Evolutionary conservation across 2,329 filamentous ascomycete species (phyloP).

Genomic region (Lecanoromycetidae sp.): DNA sequence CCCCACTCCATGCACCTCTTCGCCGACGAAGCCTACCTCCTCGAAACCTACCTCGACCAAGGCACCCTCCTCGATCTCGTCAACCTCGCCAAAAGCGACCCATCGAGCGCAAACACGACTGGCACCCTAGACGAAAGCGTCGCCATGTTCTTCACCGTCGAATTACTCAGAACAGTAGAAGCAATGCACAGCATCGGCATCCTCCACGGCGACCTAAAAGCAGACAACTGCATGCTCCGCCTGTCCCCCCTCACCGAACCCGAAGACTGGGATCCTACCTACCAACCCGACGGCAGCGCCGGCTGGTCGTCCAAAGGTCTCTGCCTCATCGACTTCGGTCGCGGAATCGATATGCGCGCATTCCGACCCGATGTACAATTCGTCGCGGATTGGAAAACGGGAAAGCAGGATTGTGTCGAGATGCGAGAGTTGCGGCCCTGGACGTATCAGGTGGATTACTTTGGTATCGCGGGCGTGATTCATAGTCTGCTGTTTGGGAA

Average conservation of each 20-base stretch:
- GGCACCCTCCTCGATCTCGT: constrained; percentile 91
- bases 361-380: constrained; percentile 72
- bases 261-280: constrained; percentile 48
- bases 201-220: constrained; percentile 87
- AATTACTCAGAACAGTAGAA: constrained; percentile 82
- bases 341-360: constrained; percentile 81
- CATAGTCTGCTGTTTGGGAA: constrained; percentile 86
- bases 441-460: constrained; percentile 97
- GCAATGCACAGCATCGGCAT: constrained; percentile 67
- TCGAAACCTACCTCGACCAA: constrained; percentile 78
- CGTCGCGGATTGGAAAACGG: constrained; percentile 89
- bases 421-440: constrained; percentile 89
- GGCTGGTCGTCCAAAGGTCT: constrained; percentile 76
- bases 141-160: constrained; percentile 90
- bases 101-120: constrained; percentile 21
- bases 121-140: constrained; percentile 73
- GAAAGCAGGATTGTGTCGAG: constrained; percentile 79
- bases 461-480: constrained; percentile 77
- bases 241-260: constrained; percentile 37
- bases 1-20: constrained; percentile 89
- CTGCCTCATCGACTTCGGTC: constrained; percentile 84
- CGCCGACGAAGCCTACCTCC: constrained; percentile 74
- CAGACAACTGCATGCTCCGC: constrained; percentile 86
- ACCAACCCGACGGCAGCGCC: constrained; percentile 57
- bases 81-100: constrained; percentile 66